phyloP scores from a whole-genome alignment of 495 filamentous ascomycete species.

The Talaromyces nanjingensis region DNA sequence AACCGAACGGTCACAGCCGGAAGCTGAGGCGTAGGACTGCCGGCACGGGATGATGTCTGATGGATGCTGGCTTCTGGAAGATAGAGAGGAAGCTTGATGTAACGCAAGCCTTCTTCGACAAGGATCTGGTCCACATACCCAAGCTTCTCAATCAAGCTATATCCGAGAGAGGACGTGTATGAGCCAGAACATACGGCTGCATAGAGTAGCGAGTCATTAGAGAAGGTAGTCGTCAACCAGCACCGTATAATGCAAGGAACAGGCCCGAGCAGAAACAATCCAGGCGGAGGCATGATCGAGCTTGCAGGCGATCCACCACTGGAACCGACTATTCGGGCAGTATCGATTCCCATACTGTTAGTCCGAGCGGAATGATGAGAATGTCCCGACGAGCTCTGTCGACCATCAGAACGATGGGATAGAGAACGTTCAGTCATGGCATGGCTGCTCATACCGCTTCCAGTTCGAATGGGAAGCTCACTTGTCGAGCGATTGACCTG shows the following conservation, averaged over 20 bases:
- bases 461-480: constrained; percentile 70
- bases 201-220: constrained; percentile 79
- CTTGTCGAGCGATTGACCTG: constrained; percentile 72
- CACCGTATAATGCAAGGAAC: constrained; percentile 92
- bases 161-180: constrained; percentile 71
- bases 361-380: constrained; percentile 75
- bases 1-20: constrained; percentile 75
- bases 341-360: constrained; percentile 75
- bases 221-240: constrained; percentile 84
- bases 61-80: constrained; percentile 84
- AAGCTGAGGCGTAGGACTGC: constrained; percentile 69
- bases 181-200: constrained; percentile 90
- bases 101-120: constrained; percentile 53
- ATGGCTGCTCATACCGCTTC: constrained; percentile 76
- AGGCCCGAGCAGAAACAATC: constrained; percentile 72
- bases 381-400: constrained; percentile 83
- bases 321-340: constrained; percentile 54
- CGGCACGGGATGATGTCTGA: constrained; percentile 62
- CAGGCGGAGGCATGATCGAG: constrained; percentile 68
- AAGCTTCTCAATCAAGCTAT: constrained; percentile 63
- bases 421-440: constrained; percentile 80
- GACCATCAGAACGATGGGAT: constrained; percentile 95
- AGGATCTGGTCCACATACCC: constrained; percentile 61
- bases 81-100: constrained; percentile 73
- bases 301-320: constrained; percentile 57